A percentile compares a stretch with the other conserved stretches of the same genome.
Evolutionary conservation across 2,329 filamentous ascomycete genomes (phyloP).

Genomic region (Aureobasidium leucospermi): DNA sequence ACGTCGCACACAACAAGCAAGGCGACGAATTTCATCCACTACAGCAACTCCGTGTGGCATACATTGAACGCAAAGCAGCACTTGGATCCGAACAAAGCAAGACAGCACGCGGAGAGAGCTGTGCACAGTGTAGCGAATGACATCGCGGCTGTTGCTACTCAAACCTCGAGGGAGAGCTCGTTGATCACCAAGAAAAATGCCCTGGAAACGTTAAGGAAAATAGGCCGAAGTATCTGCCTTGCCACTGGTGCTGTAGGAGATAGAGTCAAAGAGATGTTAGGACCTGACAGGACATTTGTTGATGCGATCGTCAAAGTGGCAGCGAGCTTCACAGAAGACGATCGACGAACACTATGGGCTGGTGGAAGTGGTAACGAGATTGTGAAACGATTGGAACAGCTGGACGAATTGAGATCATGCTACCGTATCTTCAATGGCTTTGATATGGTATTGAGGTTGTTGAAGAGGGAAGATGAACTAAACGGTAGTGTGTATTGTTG

Average conservation of each 20-base stretch:
- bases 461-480: neutral
- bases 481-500: neutral
- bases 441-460: neutral
- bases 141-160: neutral
- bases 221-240: neutral
- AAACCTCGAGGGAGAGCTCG: neutral
- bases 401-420: constrained; percentile 2
- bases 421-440: neutral
- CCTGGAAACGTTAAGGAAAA: neutral
- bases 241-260: neutral
- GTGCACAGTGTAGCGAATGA: neutral
- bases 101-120: neutral
- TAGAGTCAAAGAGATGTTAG: neutral
- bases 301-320: neutral
- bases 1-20: neutral
- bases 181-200: neutral
- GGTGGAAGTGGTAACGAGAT: neutral
- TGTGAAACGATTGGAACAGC: neutral
- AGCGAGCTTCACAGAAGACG: neutral
- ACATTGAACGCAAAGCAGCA: neutral
- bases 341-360: neutral
- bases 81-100: neutral
- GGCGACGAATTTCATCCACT: neutral
- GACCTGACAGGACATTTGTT: neutral
- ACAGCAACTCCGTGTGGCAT: constrained; percentile 9